Evolutionary conservation across 208 protist genomes (phyloP), one percentile per base, ranked within the genome.

Genomic region (Trypanosoma boissoni): DNA sequence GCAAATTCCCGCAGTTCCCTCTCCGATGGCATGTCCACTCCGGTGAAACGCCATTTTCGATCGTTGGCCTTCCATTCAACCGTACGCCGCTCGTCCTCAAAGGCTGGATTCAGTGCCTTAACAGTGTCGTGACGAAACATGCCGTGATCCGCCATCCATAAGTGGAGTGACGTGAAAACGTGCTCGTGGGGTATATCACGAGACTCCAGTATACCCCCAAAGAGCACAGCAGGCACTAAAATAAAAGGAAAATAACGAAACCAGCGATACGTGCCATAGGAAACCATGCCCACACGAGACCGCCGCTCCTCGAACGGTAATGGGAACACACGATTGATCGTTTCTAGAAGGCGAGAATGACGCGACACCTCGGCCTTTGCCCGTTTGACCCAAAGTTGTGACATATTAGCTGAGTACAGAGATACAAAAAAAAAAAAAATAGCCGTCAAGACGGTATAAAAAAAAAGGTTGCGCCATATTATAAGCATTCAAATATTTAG

Each of bases 1-100:
- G 81, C 76, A 65, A 91, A 94, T 59, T 94, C 88, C 4, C 75
- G 68, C 27, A 91, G 57, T 53, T 94, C 83, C 7, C 78, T 76
- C 58, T 86, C 82, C 0, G 83, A 91, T 12, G 77, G 82, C 71
- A 86, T 85, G 57, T 94, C 88, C 8, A 74, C 70, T 2, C 88
- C 88, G 1, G 83, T 91, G 53, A 94, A 90, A 31, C 83, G 72
- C 83, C 84, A 94, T 52, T 91, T 94, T 14, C 83, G 61, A 39
- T 94, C 88, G 50, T 94, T 94, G 4, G 79, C 67, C 67, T 94
- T 94, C 80, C 82, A 89, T 56, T 91, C 76, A 37, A 90, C 84
- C 23, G 71, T 74, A 7, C 80, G 74, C 7, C 84, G 78, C 69
- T 94, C 88, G 62, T 91, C 79, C 54, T 94, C 88, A 65, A 88